Evolutionary conservation across 108 stramenopile species (phyloP), one percentile per base, ranked within the genome.

Genomic region (Phaeodactylum tricornutum): DNA sequence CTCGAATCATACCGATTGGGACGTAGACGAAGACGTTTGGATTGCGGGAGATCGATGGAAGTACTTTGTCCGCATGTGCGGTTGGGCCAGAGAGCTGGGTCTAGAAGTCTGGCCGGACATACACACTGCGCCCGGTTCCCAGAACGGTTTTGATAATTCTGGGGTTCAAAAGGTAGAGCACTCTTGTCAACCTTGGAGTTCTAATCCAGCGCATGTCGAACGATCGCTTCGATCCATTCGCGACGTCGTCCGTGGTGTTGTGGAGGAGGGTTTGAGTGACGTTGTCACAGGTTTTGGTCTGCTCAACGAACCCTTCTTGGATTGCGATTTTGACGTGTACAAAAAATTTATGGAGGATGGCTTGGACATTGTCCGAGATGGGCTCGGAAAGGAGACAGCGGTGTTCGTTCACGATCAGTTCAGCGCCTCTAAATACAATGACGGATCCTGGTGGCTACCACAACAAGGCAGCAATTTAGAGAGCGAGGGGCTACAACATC

Each of bases 221-320:
- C 59, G 71, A 20, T 74, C 69, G 6, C 8, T 81, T 1, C 27
- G 63, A 3, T 63, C 60, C 0, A 16, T 87, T 15, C 35, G 41
- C 4, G 53, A 67, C 0, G 63, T 87, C 19, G 52, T 68, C 29
- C 36, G 33, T 4, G 52, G 38, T 4, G 58, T 81, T 23, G 27
- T 53, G 16, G 49, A 63, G n/a, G 77, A 74, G 39, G 44, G 43
- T 15, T 41, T 77, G 31, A 16, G 37, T 12, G 79, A 79, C 66
- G 70, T 77, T 16, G 73, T 87, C 3, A 72, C 66, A 0, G 85
- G 85, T 0, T 61, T 87, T 64, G 79, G 77, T 17, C 22, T 79
- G 8, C 46, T 87, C 28, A 81, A 79, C 56, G 80, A 81, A 55
- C 85, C 85, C 0, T 69, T 61, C 29, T 23, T 26, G 3, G 65